Evolutionary conservation across 139 green algal genomes (phyloP).

Genomic region (Deuterostichococcus epilithicus): DNA sequence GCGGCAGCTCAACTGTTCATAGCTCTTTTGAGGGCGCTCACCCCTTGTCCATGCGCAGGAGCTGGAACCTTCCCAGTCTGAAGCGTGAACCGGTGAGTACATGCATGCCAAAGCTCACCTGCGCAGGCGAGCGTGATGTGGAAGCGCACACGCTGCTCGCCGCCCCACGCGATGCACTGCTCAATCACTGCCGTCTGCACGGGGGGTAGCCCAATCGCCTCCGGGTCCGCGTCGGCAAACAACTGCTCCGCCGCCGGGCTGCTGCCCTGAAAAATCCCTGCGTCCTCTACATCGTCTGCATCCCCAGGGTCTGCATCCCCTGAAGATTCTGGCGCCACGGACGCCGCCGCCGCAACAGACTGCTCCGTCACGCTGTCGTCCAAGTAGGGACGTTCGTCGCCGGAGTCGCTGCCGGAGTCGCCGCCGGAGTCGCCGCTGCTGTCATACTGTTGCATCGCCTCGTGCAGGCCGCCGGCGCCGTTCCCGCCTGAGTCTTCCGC

Average conservation of each 20-base stretch:
- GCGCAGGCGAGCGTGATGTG: slow-evolving; percentile 22
- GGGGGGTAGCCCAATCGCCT: neutral
- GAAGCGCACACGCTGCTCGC: slow-evolving; percentile 38
- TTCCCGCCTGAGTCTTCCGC: too few species aligned
- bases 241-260: too few species aligned
- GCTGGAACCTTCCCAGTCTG: too few species aligned
- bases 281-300: too few species aligned
- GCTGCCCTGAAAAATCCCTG: too few species aligned
- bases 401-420: neutral
- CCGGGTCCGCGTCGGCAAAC: neutral
- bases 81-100: too few species aligned
- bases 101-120: neutral
- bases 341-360: too few species aligned
- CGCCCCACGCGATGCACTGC: slow-evolving; percentile 40
- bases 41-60: too few species aligned
- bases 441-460: neutral
- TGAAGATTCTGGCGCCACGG: too few species aligned
- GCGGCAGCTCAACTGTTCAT: too few species aligned
- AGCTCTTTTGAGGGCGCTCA: too few species aligned
- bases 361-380: neutral
- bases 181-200: slow-evolving; percentile 19
- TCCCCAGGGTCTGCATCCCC: too few species aligned
- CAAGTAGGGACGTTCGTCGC: neutral
- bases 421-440: neutral
- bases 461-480: neutral